Base-by-base conservation (phyloP, 225 moss, liverwort and hornwort species). In the Ulota crispa region DNA sequence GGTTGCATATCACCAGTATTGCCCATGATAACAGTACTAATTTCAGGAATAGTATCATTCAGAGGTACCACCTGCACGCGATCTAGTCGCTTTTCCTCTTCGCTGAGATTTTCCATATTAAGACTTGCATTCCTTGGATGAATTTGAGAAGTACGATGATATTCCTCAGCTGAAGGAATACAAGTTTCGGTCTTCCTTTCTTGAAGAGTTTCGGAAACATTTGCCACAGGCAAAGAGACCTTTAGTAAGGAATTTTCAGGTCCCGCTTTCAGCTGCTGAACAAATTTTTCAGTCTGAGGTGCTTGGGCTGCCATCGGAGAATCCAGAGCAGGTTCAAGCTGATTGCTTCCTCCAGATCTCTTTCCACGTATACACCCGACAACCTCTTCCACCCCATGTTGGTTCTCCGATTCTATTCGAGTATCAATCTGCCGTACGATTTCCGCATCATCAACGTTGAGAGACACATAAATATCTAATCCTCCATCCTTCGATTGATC, bases 391-490 rank as follows among this genome's bases (percentile, higher is more conserved):
- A 56, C 63, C 53, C 36, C 76, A 80, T 6, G 13, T 30, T 65
- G 45, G 6, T 71, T 72, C 76, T 76, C 75, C 31, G 45, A 80
- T 52, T 31, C 24, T 59, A n/a, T 14, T 57, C 19, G 31, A n/a
- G 83, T 53, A 8, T 66, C 60, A 19, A 64, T 47, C 53, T 72
- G 72, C 28, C 57, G 72, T 80, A 34, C 24, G 71, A 16, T 75
- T 64, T 72, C 41, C 27, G 55, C 76, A 59, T 80, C 76, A 59
- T 67, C 80, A 43, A 86, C 60, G 47, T 59, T 64, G 63, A 83
- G 83, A 30, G 83, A 83, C 28, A 83, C 73, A 68, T 72, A 81
- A 55, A 78, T 55, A 63, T 77, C 73, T 81, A 73, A 26, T 72
- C 57, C 77, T 56, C 34, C 76, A 72, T 85, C 77, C 66, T 80